phyloP scores from a whole-genome alignment of 805 yeast genomes.

The Suhomyces kilbournensis region DNA sequence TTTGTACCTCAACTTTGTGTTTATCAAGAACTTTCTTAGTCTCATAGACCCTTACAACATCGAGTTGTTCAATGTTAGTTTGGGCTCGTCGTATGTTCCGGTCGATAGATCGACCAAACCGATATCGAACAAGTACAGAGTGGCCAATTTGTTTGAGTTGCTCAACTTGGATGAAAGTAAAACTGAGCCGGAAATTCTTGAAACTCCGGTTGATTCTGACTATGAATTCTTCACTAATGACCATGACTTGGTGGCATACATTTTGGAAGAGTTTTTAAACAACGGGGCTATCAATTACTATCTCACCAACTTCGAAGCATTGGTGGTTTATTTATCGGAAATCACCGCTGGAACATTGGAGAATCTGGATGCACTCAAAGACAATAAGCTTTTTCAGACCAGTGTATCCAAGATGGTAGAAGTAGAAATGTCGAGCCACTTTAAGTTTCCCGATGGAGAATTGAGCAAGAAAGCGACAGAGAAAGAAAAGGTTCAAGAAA shows the following conservation, averaged over 20 bases:
- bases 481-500: too few species aligned
- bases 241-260: slow-evolving; percentile 25
- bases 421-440: slow-evolving; percentile 21
- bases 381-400: neutral
- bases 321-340: slow-evolving; percentile 34
- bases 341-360: slow-evolving; percentile 31
- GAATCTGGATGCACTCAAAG: neutral
- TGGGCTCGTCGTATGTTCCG: slow-evolving; percentile 19
- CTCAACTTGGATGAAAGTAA: slow-evolving; percentile 23
- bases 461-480: slow-evolving; percentile 3
- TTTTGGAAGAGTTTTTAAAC: slow-evolving; percentile 28
- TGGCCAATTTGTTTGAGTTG: slow-evolving; percentile 26
- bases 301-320: slow-evolving; percentile 43
- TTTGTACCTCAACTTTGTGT: slow-evolving; percentile 34
- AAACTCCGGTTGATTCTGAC: slow-evolving; percentile 5
- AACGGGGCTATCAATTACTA: slow-evolving; percentile 39
- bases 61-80: slow-evolving; percentile 17
- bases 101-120: slow-evolving; percentile 12
- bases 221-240: slow-evolving; percentile 30
- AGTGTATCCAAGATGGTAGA: slow-evolving; percentile 27
- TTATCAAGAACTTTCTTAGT: slow-evolving; percentile 35
- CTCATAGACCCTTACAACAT: slow-evolving; percentile 31
- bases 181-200: slow-evolving; percentile 3
- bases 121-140: slow-evolving; percentile 13
- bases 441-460: slow-evolving; percentile 28